Conservation (phyloP, 768 basidiomycete genomes). For the Tricholomella constricta region DNA sequence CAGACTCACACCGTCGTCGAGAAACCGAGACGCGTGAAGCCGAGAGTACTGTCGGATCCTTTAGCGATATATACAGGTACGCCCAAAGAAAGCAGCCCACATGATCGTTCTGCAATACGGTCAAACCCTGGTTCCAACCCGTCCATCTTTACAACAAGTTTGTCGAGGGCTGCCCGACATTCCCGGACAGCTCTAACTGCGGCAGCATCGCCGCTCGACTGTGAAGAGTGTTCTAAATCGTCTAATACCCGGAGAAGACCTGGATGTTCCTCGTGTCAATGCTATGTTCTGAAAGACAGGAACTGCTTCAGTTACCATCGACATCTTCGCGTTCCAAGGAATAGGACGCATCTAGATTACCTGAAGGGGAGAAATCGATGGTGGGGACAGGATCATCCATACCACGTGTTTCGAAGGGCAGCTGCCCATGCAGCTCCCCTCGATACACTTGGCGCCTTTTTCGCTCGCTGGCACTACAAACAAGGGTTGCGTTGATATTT, state of each 20-base stretch:
- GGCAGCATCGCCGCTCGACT: conserved; percentile 43
- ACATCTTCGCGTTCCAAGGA: conserved; percentile 73
- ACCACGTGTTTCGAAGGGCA: conserved; percentile 83
- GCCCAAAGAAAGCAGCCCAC: conserved; percentile 45
- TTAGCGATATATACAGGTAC: conserved; percentile 5
- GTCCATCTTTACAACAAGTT: conserved; percentile 77
- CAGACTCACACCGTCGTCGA: conserved; percentile 67
- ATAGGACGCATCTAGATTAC: conserved; percentile 62
- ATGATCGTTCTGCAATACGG: conserved; percentile 79
- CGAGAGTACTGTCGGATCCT: conserved; percentile 60
- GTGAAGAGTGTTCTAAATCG: conserved; percentile 63
- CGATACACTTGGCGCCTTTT: conserved; percentile 86
- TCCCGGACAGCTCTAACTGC: conserved; percentile 61
- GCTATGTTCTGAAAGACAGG: conserved; percentile 1
- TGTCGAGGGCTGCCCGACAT: conserved; percentile 63
- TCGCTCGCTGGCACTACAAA: conserved; percentile 65
- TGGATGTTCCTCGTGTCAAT: conserved; percentile 29
- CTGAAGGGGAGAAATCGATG: conserved; percentile 78
- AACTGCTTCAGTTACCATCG: conserved; percentile 53
- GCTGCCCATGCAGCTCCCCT: conserved; percentile 77
- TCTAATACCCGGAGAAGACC: conserved; percentile 63
- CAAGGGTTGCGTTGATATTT: conserved; percentile 1
- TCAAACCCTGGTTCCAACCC: conserved; percentile 80
- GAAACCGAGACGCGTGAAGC: conserved; percentile 70
- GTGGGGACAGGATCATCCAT: conserved; percentile 81